These are phyloP conservation scores for Raphanus hybrid DNA, from an alignment of 441 rosid species.

Conservation along the genomic window DNA sequence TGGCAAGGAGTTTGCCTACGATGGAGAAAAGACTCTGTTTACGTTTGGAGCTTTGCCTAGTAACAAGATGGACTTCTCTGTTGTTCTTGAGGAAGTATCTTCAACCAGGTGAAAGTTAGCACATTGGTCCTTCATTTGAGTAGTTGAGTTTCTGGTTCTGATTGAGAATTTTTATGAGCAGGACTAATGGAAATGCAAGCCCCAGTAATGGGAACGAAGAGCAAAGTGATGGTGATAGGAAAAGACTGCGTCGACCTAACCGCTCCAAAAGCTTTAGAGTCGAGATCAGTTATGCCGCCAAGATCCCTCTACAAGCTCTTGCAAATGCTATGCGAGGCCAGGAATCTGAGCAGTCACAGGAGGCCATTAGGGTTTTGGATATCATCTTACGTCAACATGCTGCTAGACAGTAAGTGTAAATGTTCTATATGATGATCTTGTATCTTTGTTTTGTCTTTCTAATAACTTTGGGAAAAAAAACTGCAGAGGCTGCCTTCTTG, in stretches of 20 bases:
- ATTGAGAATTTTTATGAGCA: constrained; percentile 26
- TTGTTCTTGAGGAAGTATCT: constrained; percentile 58
- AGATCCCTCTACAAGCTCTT: constrained; percentile 62
- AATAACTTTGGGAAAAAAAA: neutral
- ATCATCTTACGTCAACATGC: constrained; percentile 65
- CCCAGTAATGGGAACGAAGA: constrained; percentile 41
- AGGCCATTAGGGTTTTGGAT: constrained; percentile 63
- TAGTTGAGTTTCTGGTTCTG: neutral
- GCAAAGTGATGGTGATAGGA: constrained; percentile 47
- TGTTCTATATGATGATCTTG: neutral
- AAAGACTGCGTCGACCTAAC: constrained; percentile 53
- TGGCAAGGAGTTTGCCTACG: constrained; percentile 64
- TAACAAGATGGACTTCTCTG: constrained; percentile 59
- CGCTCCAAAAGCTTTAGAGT: constrained; percentile 52
- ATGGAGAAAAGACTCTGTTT: constrained; percentile 65
- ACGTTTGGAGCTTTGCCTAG: constrained; percentile 55
- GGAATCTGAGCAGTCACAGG: constrained; percentile 57
- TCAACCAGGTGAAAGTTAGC: constrained; percentile 47
- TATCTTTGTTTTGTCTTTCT: constrained; percentile 6
- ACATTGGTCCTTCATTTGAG: constrained; percentile 8
- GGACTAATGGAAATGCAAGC: constrained; percentile 46
- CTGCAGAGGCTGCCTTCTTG: constrained; percentile 67
- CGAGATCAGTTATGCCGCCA: constrained; percentile 61
- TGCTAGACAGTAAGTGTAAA: constrained; percentile 61
- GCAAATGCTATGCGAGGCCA: constrained; percentile 61